These are phyloP conservation scores for Plasmodium coatneyi DNA, from an alignment of 169 alveolate species.

Conservation along the genomic window DNA sequence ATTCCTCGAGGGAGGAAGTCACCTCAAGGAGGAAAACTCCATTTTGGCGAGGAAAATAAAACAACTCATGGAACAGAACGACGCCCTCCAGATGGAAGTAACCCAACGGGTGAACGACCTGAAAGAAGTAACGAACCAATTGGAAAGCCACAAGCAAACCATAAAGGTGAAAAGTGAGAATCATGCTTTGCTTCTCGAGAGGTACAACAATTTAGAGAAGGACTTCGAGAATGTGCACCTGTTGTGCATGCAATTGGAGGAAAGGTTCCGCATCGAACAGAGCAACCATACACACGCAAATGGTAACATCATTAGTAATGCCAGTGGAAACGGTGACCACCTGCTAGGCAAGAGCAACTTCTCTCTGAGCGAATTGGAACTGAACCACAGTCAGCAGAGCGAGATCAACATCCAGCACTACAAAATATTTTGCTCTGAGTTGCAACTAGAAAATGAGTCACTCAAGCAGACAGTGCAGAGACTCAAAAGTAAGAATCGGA, in stretches of 20 bases:
- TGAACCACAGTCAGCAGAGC: constrained; percentile 33
- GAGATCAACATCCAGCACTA: constrained; percentile 21
- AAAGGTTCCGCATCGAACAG: constrained; percentile 11
- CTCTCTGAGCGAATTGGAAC: constrained; percentile 33
- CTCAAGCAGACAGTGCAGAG: not conserved
- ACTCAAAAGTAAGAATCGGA: constrained; percentile 27
- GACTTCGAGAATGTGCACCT: constrained; percentile 44
- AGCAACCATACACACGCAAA: not conserved
- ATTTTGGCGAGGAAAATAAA: not conserved
- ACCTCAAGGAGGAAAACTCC: not conserved
- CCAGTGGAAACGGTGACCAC: not conserved
- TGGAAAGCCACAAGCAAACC: not conserved
- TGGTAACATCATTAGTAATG: too few relatives aligned
- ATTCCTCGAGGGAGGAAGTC: not conserved
- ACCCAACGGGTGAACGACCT: not conserved
- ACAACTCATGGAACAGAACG: constrained; percentile 15
- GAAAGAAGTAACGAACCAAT: not conserved
- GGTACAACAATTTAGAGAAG: constrained; percentile 30
- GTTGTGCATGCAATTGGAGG: constrained; percentile 23
- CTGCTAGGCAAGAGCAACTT: constrained; percentile 20
- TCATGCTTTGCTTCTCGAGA: not conserved
- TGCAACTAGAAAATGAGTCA: constrained; percentile 47
- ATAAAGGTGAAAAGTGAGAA: constrained; percentile 1
- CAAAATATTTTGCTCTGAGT: constrained; percentile 38
- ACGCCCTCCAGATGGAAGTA: not conserved